phyloP scores from a whole-genome alignment of 116 monocot species.

The Cymodocea nodosa region DNA sequence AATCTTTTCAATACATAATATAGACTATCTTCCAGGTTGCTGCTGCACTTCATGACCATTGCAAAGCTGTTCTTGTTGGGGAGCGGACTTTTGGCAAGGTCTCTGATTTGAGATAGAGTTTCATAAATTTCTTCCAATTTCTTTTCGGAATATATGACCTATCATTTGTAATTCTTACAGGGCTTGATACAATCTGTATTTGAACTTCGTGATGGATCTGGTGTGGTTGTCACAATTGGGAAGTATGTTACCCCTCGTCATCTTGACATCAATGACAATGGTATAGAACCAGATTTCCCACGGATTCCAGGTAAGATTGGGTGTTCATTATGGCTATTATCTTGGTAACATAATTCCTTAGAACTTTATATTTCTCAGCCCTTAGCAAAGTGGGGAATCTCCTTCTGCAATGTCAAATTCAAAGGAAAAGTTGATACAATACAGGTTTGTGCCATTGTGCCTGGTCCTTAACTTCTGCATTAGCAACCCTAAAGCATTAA shows the following conservation, averaged over 20 bases:
- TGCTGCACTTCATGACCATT: conserved; percentile 91
- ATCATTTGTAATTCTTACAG: conserved; percentile 16
- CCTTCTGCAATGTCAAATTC: conserved; percentile 43
- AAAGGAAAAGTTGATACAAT: conserved; percentile 8
- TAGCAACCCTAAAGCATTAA: too few species aligned
- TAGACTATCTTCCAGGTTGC: conserved; percentile 50
- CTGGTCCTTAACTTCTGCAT: too few species aligned
- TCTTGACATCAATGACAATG: conserved; percentile 82
- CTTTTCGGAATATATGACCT: not conserved
- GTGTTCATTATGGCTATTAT: not conserved
- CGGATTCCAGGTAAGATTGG: not conserved
- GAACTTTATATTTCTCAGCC: conserved; percentile 24
- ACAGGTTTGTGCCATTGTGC: not conserved
- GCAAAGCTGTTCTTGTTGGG: conserved; percentile 88
- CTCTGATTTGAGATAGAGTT: not conserved
- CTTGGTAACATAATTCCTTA: conserved; percentile 1
- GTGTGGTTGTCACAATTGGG: conserved; percentile 86
- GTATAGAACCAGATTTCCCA: conserved; percentile 77
- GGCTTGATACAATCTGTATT: conserved; percentile 96
- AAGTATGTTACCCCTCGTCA: conserved; percentile 80
- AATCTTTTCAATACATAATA: not conserved
- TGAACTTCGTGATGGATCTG: conserved; percentile 94
- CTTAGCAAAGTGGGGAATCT: conserved; percentile 40
- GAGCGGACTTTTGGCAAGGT: conserved; percentile 93
- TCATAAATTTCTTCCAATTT: not conserved